A percentile compares a stretch with the other conserved stretches of the same genome.
Evolutionary conservation across 2,329 filamentous ascomycete genomes (phyloP).

Genomic region (Pseudogymnoascus sp.): DNA sequence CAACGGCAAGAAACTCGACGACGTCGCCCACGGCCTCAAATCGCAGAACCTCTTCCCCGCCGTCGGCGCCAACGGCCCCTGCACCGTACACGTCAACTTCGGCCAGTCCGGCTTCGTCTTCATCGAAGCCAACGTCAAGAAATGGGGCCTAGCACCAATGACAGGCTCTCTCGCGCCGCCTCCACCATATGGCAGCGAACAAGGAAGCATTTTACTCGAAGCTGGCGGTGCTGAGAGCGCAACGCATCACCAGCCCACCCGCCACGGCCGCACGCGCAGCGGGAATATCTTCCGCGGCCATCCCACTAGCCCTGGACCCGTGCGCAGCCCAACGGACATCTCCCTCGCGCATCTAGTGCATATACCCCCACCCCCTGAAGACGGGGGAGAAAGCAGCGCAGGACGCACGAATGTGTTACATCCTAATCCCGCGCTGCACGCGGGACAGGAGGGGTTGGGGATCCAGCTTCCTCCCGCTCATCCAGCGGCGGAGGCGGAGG

Average conservation of each 20-base stretch:
- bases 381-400: slow-evolving; percentile 57
- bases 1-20: slow-evolving; percentile 94
- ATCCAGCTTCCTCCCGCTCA: slow-evolving; percentile 33
- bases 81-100: slow-evolving; percentile 91
- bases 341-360: slow-evolving; percentile 80
- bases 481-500: slow-evolving; percentile 22
- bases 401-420: slow-evolving; percentile 14
- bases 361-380: slow-evolving; percentile 50
- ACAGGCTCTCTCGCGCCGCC: slow-evolving; percentile 91
- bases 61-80: slow-evolving; percentile 90
- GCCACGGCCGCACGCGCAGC: slow-evolving; percentile 66
- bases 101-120: slow-evolving; percentile 97
- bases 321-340: slow-evolving; percentile 90
- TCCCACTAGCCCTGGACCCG: slow-evolving; percentile 79
- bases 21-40: slow-evolving; percentile 87
- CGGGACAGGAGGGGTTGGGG: slow-evolving; percentile 29
- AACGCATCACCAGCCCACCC: slow-evolving; percentile 33
- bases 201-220: slow-evolving; percentile 91
- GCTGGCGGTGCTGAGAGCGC: slow-evolving; percentile 52
- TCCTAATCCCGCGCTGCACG: slow-evolving; percentile 25
- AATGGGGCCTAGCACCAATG: slow-evolving; percentile 95
- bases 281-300: slow-evolving; percentile 66
- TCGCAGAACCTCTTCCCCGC: slow-evolving; percentile 96
- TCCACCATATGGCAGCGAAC: slow-evolving; percentile 92
- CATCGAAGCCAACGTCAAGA: slow-evolving; percentile 99